Percentiles rank a stretch among this genome's conserved stretches.
Evolutionary conservation across 345 rosid genomes (phyloP).

Genomic region (Ceriops tagal): DNA sequence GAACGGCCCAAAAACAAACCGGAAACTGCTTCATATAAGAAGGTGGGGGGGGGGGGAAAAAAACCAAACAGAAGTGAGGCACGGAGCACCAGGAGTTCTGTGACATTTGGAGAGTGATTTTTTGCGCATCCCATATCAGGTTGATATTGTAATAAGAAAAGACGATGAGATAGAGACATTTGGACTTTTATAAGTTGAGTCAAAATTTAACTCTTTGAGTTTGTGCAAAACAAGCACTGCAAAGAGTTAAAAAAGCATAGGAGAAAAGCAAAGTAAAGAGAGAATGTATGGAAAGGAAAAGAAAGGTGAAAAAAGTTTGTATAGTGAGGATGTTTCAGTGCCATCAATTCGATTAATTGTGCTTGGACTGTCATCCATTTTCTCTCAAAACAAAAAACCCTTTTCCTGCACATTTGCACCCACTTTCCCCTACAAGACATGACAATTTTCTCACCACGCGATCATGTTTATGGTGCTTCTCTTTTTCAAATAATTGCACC

Average conservation of each 20-base stretch:
- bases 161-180: conserved; percentile 15
- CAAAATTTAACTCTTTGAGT: conserved; percentile 39
- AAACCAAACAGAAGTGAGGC: conserved; percentile 20
- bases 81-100: conserved; percentile 21
- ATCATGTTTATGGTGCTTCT: conserved; percentile 30
- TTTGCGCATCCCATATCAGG: conserved; percentile 4
- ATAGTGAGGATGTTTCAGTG: conserved; percentile 42
- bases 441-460: conserved; percentile 43
- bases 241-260: conserved; percentile 5
- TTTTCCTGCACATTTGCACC: conserved; percentile 48
- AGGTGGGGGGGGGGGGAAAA: conserved; percentile 3
- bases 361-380: conserved; percentile 69
- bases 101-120: conserved; percentile 22
- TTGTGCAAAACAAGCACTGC: conserved; percentile 26
- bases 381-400: conserved; percentile 31
- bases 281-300: not conserved
- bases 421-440: conserved; percentile 52
- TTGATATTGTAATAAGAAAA: not conserved
- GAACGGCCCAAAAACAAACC: not conserved
- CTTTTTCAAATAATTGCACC: not conserved
- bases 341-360: conserved; percentile 44
- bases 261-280: not conserved
- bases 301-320: conserved; percentile 1
- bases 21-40: not conserved
- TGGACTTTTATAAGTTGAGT: conserved; percentile 32